A percentile compares a stretch with the other conserved stretches of the same genome.
These are phyloP conservation scores for Moricandia moricandioides DNA, from an alignment of 345 rosid genomes.

Conservation along the genomic window DNA sequence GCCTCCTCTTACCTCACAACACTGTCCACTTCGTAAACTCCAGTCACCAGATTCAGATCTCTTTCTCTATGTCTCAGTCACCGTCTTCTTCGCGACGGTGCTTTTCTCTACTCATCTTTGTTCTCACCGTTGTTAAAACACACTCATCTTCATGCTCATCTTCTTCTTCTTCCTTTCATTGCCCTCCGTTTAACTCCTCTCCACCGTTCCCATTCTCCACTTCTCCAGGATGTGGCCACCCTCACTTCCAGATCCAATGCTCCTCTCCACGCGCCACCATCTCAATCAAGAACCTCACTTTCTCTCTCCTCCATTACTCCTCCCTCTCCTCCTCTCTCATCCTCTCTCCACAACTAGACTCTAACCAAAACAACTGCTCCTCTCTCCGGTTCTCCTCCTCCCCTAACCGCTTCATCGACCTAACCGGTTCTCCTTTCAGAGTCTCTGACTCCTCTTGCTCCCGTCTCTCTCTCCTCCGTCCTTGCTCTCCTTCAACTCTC, in stretches of 20 bases:
- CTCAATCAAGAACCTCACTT: slow-evolving; percentile 62
- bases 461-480: slow-evolving; percentile 60
- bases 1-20: slow-evolving; percentile 22
- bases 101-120: slow-evolving; percentile 20
- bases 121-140: slow-evolving; percentile 19
- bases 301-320: slow-evolving; percentile 51
- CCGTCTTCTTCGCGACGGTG: neutral
- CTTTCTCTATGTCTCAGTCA: slow-evolving; percentile 26
- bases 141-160: slow-evolving; percentile 32
- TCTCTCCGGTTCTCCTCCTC: slow-evolving; percentile 39
- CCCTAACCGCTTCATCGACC: slow-evolving; percentile 46
- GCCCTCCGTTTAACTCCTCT: slow-evolving; percentile 68
- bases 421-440: slow-evolving; percentile 70
- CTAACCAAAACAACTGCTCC: slow-evolving; percentile 25
- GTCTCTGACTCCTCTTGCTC: slow-evolving; percentile 76
- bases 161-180: slow-evolving; percentile 34
- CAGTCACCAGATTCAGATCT: slow-evolving; percentile 27
- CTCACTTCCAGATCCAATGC: slow-evolving; percentile 71
- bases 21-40: slow-evolving; percentile 17
- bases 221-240: slow-evolving; percentile 78
- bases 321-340: slow-evolving; percentile 52
- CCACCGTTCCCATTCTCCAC: slow-evolving; percentile 77
- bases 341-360: slow-evolving; percentile 13
- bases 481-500: slow-evolving; percentile 50
- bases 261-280: slow-evolving; percentile 54